These are phyloP conservation scores for Volvariella surrecta DNA, from an alignment of 1,284 basidiomycete genomes.

Conservation along the genomic window DNA sequence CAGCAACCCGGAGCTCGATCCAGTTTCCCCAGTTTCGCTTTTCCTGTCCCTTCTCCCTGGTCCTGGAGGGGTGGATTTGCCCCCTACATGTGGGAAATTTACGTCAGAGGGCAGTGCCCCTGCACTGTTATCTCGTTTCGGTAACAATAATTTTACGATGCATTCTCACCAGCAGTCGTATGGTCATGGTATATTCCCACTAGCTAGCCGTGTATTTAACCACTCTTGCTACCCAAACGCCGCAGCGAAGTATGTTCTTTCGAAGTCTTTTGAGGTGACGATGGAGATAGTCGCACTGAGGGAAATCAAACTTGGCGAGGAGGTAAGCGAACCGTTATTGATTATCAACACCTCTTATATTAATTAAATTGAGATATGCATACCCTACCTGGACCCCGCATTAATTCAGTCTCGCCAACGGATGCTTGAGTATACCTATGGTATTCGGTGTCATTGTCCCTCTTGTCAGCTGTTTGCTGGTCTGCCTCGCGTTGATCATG, in stretches of 20 bases:
- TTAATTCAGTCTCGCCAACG: conserved; percentile 50
- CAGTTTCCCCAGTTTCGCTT: conserved; percentile 20
- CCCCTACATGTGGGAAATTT: conserved; percentile 24
- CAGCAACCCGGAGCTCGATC: conserved; percentile 12
- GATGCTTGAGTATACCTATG: conserved; percentile 53
- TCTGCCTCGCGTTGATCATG: conserved; percentile 19
- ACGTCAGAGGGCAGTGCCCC: conserved; percentile 17
- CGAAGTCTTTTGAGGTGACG: conserved; percentile 23
- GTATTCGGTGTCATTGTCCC: conserved; percentile 54
- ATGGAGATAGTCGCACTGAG: conserved; percentile 60
- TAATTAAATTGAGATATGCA: conserved; percentile 40
- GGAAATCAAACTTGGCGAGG: conserved; percentile 46
- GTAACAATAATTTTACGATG: conserved; percentile 71
- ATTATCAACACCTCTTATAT: neutral
- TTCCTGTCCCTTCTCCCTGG: conserved; percentile 48
- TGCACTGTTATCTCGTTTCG: conserved; percentile 47
- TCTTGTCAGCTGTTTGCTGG: conserved; percentile 39
- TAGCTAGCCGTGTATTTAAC: conserved; percentile 67
- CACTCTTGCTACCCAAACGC: conserved; percentile 72
- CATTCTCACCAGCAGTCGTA: conserved; percentile 59
- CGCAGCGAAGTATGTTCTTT: conserved; percentile 48
- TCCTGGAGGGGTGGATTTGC: conserved; percentile 20
- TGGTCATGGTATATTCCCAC: conserved; percentile 65
- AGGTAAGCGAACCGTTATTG: conserved; percentile 31
- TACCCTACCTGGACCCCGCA: conserved; percentile 72